phyloP scores from a whole-genome alignment of 768 basidiomycete genomes.

The Termitomyces sp. region DNA sequence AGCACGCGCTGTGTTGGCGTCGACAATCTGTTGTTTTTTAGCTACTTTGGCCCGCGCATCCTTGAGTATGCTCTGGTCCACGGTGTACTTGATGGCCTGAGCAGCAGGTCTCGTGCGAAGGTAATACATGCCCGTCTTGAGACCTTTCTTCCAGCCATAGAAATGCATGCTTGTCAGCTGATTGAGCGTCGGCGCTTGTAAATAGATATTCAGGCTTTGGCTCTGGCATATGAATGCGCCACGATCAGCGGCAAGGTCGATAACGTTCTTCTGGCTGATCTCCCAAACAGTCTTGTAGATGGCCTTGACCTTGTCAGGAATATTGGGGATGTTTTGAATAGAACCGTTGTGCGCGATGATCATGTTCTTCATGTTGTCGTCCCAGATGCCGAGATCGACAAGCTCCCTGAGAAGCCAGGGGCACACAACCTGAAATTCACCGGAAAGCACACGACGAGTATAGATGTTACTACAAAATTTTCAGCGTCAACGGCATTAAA shows the following conservation, averaged over 20 bases:
- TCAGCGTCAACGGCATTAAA: conserved; percentile 5
- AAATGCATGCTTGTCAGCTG: conserved; percentile 97
- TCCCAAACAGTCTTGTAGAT: conserved; percentile 99
- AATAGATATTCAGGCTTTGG: conserved; percentile 91
- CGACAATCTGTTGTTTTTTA: conserved; percentile 39
- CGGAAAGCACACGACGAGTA: conserved; percentile 97
- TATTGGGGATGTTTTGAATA: conserved; percentile 80
- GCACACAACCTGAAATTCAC: conserved; percentile 99
- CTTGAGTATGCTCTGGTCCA: conserved; percentile 79
- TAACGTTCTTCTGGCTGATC: conserved; percentile 96
- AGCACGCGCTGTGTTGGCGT: conserved; percentile 24
- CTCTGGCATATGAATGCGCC: conserved; percentile 97
- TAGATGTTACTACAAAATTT: conserved; percentile 82
- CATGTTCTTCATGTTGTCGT: conserved; percentile 99
- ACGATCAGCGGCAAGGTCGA: conserved; percentile 98
- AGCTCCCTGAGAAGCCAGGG: conserved; percentile 99
- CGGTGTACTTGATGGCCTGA: conserved; percentile 96
- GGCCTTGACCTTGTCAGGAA: conserved; percentile 89
- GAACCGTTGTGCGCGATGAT: conserved; percentile 96
- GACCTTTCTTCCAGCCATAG: conserved; percentile 99
- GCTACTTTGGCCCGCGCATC: conserved; percentile 48
- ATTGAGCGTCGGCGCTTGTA: conserved; percentile 83
- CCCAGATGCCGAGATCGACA: conserved; percentile 92
- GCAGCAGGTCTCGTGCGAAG: conserved; percentile 92
- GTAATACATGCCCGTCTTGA: conserved; percentile 99